A percentile compares a stretch with the other conserved stretches of the same genome.
Conservation (phyloP, 108 stramenopile genomes). For the Hondaea fermentalgiana region DNA sequence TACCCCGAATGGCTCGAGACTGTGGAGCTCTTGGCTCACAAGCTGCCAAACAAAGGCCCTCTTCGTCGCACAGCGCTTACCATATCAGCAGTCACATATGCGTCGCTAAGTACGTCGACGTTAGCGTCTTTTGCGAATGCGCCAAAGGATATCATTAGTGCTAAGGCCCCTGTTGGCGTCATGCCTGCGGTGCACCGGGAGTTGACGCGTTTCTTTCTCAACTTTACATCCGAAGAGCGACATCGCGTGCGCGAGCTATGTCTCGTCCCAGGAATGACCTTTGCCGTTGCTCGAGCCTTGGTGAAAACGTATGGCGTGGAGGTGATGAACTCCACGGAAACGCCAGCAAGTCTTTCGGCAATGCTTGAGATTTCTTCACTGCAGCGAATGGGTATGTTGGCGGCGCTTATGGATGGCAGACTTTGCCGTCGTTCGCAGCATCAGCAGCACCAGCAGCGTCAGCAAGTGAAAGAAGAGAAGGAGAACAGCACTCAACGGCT, state of each 20-base stretch:
- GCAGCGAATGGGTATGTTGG: not conserved
- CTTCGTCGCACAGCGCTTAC: too few species aligned
- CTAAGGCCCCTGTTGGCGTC: not conserved
- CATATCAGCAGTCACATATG: not conserved
- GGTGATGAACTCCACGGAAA: not conserved
- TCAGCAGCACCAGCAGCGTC: too few species aligned
- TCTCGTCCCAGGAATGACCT: not conserved
- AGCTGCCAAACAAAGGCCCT: too few species aligned
- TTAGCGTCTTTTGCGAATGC: not conserved
- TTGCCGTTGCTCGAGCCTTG: not conserved
- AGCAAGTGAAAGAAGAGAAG: too few species aligned
- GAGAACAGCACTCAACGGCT: too few species aligned
- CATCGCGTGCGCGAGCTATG: not conserved
- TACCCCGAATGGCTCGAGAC: too few species aligned
- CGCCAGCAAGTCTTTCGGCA: not conserved
- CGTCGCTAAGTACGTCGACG: not conserved
- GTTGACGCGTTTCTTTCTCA: not conserved
- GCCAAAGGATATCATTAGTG: not conserved
- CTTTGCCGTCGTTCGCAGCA: too few species aligned
- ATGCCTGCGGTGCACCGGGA: not conserved
- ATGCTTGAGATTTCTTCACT: not conserved
- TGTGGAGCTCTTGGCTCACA: too few species aligned
- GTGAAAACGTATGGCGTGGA: not conserved
- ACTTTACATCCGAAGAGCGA: not conserved
- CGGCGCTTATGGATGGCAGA: not conserved